Base-by-base conservation (phyloP, 768 basidiomycete genomes). In the Neoboletus brunneissimus region DNA sequence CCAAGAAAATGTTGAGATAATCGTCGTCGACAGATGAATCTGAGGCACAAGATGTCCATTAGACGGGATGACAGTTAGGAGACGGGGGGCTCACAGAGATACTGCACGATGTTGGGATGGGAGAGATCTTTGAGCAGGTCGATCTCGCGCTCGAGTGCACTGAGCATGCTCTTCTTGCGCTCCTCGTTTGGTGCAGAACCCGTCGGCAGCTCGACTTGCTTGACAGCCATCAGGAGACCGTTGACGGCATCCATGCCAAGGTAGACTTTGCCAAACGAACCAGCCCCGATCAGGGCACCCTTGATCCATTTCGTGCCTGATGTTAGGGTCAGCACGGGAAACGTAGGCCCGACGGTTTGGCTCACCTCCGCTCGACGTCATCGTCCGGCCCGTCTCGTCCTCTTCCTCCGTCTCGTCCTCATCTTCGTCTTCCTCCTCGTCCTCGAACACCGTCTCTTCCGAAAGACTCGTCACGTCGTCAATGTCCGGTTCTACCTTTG, bases 101-200 rank as follows among this genome's bases (percentile, higher is more conserved):
- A 99, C 75, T 98, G 96, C 23, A 99, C 97, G 57, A 99, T 98
- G 67, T 98, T 96, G 56, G 87, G 87, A 68, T 98, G 94, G 61
- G 96, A 90, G 49, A 97, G 76, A 55, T 94, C 90, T 69, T 94
- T 93, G 59, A 98, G 77, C 4, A 98, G 79, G 75, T 92, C 93
- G 58, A 98, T 98, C 73, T 99, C 97, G 38, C 90, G 84, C 72
- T 98, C 94, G 42, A 94, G 78, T 1, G 92, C 92, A 53, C 82
- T 90, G 13, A 94, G 82, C 94, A 98, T 98, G 72, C 83, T 86
- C 76, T 89, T 88, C 76, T 94, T 96, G 61, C 93, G 86, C 67
- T 94, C 94, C 67, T 95, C 90, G 67, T 95, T 95, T 4, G 87
- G 84, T 10, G 85, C 86, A 13, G 86, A 85, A 18, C 91, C 87